Evolutionary conservation across 2,329 filamentous ascomycete genomes (phyloP), one percentile per base, ranked within the genome.

Genomic region (Lizonia empirigonia): DNA sequence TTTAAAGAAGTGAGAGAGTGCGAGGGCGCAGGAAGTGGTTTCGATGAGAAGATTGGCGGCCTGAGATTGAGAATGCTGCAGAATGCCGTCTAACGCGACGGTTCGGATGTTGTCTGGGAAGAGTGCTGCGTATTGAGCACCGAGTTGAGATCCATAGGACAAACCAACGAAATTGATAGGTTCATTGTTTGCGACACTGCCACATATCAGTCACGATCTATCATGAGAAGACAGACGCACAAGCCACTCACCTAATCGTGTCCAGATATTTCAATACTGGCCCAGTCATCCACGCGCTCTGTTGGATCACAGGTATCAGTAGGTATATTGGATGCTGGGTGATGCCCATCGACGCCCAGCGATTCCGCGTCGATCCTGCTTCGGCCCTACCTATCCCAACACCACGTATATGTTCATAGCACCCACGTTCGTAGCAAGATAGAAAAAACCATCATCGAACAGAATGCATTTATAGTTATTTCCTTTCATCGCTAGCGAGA

Each of bases 81-180:
- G 48, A 24, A 74, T 71, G 18, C 76, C 77, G 63, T 80, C 77
- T n/a, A 80, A 68, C 0, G 68, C 73, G 55, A 79, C 69, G 2
- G 72, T 64, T 6, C 77, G 61, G 44, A 79, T 66, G 23, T 73
- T 74, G 9, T 76, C 56, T 4, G 78, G 77, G 58, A 72, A 80
- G 1, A 79, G 65, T 50, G 74, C 64, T 1, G 77, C 77, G 54
- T 79, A 80, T 30, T 73, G 69, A 7, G 69, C 66, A 18, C 75
- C 78, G 13, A 80, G 64, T 55, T 76, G 73, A 1, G 74, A 74
- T 5, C 78, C 77, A 58, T 81, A 80, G 2, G 76, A 79, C 12
- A 75, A 55, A 6, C 77, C 78, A 1, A 78, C 48, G 32, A 65
- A 77, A 47, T 72, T 75, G 27, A 77, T 40, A 0, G 41, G 47